Evolutionary conservation across 805 yeast genomes (phyloP), one percentile per base, ranked within the genome.

Genomic region (Starmerella scarabaei): DNA sequence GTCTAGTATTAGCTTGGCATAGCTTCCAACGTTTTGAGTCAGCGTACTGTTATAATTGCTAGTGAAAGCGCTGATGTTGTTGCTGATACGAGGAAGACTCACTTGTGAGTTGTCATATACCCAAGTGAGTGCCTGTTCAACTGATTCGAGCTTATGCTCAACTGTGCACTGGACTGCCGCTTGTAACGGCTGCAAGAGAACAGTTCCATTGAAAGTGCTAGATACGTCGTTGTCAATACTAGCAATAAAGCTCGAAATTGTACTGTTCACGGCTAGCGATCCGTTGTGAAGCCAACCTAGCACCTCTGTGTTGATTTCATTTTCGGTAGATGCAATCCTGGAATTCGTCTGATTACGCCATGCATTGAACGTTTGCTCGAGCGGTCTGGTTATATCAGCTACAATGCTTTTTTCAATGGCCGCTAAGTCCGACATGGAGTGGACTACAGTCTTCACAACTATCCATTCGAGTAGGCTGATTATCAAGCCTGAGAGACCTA

Each of bases 111-210:
- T 65, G 27, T 77, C 63, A 49, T 77, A 66, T 1, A 85, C 62
- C 96, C 96, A 91, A 2, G 76, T 69, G 40, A 86, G 59, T 0
- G 93, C 97, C 23, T 70, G 54, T 47, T 80, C 80, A 2, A 84
- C 63, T 18, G 69, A 65, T 12, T 65, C 66, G 5, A 88, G 57
- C 52, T 88, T 91, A 36, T 78, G 65, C 15, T 82, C 88, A 29
- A 91, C 65, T 3, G 82, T 72, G 61, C 98, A 88, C 24, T 77
- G 74, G 3, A 86, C 80, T 0, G 84, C 73, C 0, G 77, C 68
- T 21, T 68, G 66, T 34, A 84, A 66, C 0, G 93, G 80, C 1
- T 56, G 55, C 35, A 75, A 71, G 9, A 88, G 60, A 0, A 80
- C 71, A 0, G 96, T 83, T 3, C 67, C 67, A 4, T 76, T 74